Base-by-base conservation (phyloP, 75 land plant species). In the Cunninghamia lanceolata region DNA sequence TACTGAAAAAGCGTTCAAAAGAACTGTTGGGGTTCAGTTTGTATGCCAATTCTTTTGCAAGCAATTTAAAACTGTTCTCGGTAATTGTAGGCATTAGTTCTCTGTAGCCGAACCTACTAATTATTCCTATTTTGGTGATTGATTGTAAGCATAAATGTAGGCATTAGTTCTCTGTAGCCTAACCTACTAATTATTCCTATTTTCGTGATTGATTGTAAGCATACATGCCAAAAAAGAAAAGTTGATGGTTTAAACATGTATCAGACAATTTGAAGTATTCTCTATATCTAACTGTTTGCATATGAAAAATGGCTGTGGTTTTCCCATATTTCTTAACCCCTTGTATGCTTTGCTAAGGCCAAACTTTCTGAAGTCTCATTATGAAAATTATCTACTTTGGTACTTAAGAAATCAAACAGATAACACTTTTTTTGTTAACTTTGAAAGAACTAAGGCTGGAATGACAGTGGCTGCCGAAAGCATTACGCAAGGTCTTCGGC, bases 391-490 rank as follows among this genome's bases (percentile, higher is more conserved):
- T 42, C 14, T 43, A 43, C n/a, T 1, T 1, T 1, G 45, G 28
- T 40, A 76, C 40, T 76, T 38, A 76, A 5, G 47, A 42, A 79
- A 28, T 42, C 39, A 39, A 32, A 71, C 15, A 30, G 84, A 40
- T 84, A 78, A 86, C 46, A 80, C 38, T n/a, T 82, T 34, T 84
- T 21, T 73, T 30, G 38, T 78, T 86, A 63, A 73, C 81, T 56
- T 42, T 28, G 43, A 32, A 95, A 96, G 92, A 87, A 96, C 96
- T 85, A 93, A 95, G 86, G 93, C 97, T 87, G 99, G 99, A 82
- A 93, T 96, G 97, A 93, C 95, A 83, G 92, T 95, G 89, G 97
- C 99, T 86, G 98, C 99, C n/a, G 99, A 96, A 90, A 92, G 95
- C 85, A 92, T 98, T 74, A 96, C 99, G 7, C 98, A 96, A 80